Conservation (phyloP, 2,329 filamentous ascomycete species). For the Cephalotrichum gorgonifer region DNA sequence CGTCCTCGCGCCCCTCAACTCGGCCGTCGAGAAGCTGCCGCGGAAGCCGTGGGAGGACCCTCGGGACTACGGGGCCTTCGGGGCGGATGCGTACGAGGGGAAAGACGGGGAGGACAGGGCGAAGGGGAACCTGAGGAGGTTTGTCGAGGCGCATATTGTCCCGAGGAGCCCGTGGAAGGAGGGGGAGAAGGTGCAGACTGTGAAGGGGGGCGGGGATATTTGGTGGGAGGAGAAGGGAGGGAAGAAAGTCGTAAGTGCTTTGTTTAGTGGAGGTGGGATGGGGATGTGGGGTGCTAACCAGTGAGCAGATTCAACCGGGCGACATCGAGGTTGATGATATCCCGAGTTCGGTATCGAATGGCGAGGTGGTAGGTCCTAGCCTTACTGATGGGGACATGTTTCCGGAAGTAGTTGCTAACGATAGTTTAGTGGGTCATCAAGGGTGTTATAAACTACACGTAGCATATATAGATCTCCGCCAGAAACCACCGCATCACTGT, state of each 20-base stretch:
- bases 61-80: constrained; percentile 57
- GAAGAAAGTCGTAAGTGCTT: constrained; percentile 48
- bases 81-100: constrained; percentile 66
- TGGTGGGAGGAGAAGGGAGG: constrained; percentile 74
- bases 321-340: constrained; percentile 67
- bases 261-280: not conserved
- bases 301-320: constrained; percentile 60
- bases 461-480: not conserved
- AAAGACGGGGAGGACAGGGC: constrained; percentile 66
- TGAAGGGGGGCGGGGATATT: constrained; percentile 53
- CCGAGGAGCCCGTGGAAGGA: constrained; percentile 65
- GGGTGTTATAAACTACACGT: constrained; percentile 35
- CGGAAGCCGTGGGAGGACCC: constrained; percentile 81
- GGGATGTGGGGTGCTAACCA: constrained; percentile 5
- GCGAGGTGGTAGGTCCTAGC: constrained; percentile 55
- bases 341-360: constrained; percentile 70
- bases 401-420: not conserved
- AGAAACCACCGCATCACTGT: not conserved
- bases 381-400: constrained; percentile 8
- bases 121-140: constrained; percentile 62
- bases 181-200: constrained; percentile 53
- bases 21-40: constrained; percentile 64
- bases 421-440: constrained; percentile 52
- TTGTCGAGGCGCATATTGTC: constrained; percentile 81
- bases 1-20: constrained; percentile 79